Percentiles rank a stretch among this genome's conserved stretches.
These are phyloP conservation scores for Aspergillus biplanus DNA, from an alignment of 495 filamentous ascomycete genomes.

Conservation along the genomic window DNA sequence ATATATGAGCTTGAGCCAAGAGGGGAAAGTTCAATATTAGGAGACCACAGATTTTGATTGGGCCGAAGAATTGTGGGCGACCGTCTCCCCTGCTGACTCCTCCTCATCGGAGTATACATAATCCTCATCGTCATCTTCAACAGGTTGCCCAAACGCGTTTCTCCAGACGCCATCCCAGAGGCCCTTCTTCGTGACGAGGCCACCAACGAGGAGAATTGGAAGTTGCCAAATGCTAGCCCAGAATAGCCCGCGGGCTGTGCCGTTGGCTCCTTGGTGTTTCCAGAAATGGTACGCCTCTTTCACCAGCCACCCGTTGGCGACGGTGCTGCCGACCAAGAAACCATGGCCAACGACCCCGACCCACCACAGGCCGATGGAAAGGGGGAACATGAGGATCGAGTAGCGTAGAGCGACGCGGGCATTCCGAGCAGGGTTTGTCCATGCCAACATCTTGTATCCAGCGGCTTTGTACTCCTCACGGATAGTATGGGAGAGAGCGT, in stretches of 20 bases:
- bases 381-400: slow-evolving; percentile 82
- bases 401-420: slow-evolving; percentile 86
- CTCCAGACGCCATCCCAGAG: slow-evolving; percentile 86
- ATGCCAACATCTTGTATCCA: slow-evolving; percentile 88
- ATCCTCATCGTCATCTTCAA: slow-evolving; percentile 48
- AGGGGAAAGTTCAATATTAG: neutral
- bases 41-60: slow-evolving; percentile 5
- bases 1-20: neutral
- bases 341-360: slow-evolving; percentile 83
- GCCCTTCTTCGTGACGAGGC: slow-evolving; percentile 92
- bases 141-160: slow-evolving; percentile 58
- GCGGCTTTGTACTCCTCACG: slow-evolving; percentile 86
- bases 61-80: slow-evolving; percentile 1
- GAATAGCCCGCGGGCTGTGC: slow-evolving; percentile 83
- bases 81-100: slow-evolving; percentile 7
- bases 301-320: slow-evolving; percentile 86
- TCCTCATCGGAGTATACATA: slow-evolving; percentile 44
- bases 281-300: slow-evolving; percentile 83
- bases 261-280: slow-evolving; percentile 74
- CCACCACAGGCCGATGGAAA: slow-evolving; percentile 82
- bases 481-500: slow-evolving; percentile 84
- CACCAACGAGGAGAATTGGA: slow-evolving; percentile 86
- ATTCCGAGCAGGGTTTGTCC: slow-evolving; percentile 84
- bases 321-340: slow-evolving; percentile 78
- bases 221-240: slow-evolving; percentile 99